Conservation (phyloP, 208 protist genomes). For the Trypanosoma avium region DNA sequence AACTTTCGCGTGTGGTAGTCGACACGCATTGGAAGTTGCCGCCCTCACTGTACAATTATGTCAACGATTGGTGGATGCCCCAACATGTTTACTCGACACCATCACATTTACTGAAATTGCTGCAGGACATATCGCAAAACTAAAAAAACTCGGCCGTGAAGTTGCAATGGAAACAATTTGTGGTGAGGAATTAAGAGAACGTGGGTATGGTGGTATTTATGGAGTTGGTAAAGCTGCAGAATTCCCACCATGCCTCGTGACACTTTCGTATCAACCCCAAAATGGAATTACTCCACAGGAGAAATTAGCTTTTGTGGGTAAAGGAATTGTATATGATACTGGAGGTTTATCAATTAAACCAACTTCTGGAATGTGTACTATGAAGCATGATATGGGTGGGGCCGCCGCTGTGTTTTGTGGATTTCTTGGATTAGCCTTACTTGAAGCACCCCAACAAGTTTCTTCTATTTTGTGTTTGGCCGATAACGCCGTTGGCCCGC, state of each 20-base stretch:
- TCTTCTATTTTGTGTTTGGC: constrained; percentile 81
- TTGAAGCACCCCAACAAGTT: constrained; percentile 40
- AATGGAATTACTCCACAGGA: constrained; percentile 48
- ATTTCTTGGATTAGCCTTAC: constrained; percentile 60
- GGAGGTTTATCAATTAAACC: constrained; percentile 89
- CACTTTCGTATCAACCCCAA: constrained; percentile 71
- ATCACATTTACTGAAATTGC: constrained; percentile 82
- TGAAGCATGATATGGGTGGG: constrained; percentile 94
- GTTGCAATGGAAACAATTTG: constrained; percentile 49
- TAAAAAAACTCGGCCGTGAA: constrained; percentile 29
- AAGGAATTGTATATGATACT: constrained; percentile 93
- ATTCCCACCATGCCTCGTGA: constrained; percentile 80
- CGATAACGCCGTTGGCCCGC: constrained; percentile 86
- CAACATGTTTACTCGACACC: constrained; percentile 84
- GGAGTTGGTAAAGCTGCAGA: constrained; percentile 83
- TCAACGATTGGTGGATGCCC: constrained; percentile 82
- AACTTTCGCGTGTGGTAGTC: constrained; percentile 13
- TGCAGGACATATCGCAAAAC: constrained; percentile 32
- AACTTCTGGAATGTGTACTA: constrained; percentile 70
- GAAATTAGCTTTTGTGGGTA: constrained; percentile 84
- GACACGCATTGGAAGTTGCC: constrained; percentile 36
- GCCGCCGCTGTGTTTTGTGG: constrained; percentile 81
- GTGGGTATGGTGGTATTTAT: constrained; percentile 83
- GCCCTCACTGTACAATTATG: constrained; percentile 60
- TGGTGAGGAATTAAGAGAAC: constrained; percentile 82